Evolutionary conservation across 2,329 filamentous ascomycete genomes (phyloP), one percentile per base, ranked within the genome.

Genomic region (Aureobasidium subglaciale): DNA sequence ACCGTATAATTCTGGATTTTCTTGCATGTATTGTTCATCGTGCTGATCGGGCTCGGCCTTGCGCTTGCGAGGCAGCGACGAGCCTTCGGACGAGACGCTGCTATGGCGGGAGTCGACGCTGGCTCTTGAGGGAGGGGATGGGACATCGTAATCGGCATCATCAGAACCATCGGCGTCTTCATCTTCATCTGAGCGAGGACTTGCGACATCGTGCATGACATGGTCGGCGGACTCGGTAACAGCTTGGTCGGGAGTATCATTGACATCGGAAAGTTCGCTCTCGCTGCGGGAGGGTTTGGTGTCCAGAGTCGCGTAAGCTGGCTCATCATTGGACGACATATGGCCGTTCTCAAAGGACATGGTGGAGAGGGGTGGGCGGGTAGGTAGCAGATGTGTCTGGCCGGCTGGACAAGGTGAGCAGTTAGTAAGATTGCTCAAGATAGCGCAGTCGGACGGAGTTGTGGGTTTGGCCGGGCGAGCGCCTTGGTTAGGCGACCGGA

Each of bases 1-100:
- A 45, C 93, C 93, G 75, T 97, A 99, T 8, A 99, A 78, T 73
- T 96, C 90, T 41, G 93, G 93, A 66, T 99, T 95, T 67, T 89
- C 87, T 65, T 86, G 81, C 64, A 97, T 96, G 67, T 85, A 91
- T 43, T 90, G 85, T 58, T 93, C 86, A 64, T 93, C 71, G 50
- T 86, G 84, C 34, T 81, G 71, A 68, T 67, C 78, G 70, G 70
- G 68, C 64, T 78, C 84, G 62, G 90, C 86, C 78, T 96, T 96
- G 59, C 78, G 72, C 78, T 96, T 96, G 59, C 78, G 72, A 48
- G 80, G 81, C 67, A 83, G 80, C 60, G 79, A 80, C 40, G 86
- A 88, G 64, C 85, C 85, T 64, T 83, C 80, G 43, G 90, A 93
- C 66, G 82, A 83, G 61, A 85, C 88, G 65, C 79, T 67, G 72